phyloP scores from a whole-genome alignment of 129 eudicot genomes.

The Flaveria bidentis region DNA sequence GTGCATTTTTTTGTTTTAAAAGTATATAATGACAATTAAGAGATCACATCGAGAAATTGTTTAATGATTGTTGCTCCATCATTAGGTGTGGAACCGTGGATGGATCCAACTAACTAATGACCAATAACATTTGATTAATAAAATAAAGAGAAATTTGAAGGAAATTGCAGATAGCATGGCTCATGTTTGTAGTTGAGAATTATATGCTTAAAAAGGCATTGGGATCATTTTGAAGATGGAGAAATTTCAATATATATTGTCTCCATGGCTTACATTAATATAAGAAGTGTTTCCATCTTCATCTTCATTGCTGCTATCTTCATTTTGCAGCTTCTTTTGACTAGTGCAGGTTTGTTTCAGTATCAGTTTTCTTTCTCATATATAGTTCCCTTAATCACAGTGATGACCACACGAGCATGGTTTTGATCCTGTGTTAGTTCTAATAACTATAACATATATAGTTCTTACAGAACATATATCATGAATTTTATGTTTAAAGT shows the following conservation, averaged over 20 bases:
- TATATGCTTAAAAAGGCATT: background rate
- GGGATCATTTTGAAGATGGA: background rate
- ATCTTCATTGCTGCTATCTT: slow-evolving; percentile 28
- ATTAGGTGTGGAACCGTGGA: background rate
- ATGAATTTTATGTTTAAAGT: background rate
- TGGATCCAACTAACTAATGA: no score
- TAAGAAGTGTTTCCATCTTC: slow-evolving; percentile 22
- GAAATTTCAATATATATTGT: background rate
- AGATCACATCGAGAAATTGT: background rate
- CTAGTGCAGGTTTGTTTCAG: slow-evolving; percentile 29
- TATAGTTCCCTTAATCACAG: no score
- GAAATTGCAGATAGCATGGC: background rate
- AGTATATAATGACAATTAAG: background rate
- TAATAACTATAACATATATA: no score
- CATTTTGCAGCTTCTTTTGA: slow-evolving; percentile 24
- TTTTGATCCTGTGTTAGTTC: no score
- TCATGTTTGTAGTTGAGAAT: slow-evolving; percentile 23
- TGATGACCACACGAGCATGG: background rate
- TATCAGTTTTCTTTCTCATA: background rate
- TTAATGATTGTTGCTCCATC: background rate
- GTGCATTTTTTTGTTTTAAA: no score
- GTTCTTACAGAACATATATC: background rate
- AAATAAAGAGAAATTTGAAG: background rate
- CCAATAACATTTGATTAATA: background rate
- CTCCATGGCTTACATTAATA: slow-evolving; percentile 26